Evolutionary conservation across 139 green algal species (phyloP).

Genomic region (Chlamydomonas schloesseri): DNA sequence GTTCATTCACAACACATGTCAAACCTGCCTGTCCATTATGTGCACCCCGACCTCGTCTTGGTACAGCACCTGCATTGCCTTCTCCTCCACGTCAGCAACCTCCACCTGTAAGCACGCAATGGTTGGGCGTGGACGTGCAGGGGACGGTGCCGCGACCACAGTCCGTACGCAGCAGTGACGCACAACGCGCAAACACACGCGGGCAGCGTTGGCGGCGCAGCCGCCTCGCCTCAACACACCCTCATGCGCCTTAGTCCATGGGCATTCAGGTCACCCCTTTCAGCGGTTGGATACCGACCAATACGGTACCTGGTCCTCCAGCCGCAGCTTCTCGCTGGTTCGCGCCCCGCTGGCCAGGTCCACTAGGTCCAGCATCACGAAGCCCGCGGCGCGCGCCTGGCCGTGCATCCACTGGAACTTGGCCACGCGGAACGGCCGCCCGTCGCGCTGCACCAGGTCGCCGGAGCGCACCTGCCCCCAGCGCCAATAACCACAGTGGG

Average conservation of each 20-base stretch:
- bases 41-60: conserved; percentile 39
- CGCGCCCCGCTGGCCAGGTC: conserved; percentile 19
- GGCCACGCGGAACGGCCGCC: conserved; percentile 9
- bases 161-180: no score
- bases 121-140: no score
- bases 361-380: conserved; percentile 22
- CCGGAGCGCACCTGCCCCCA: conserved; percentile 19
- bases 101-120: conserved; percentile 11
- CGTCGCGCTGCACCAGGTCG: conserved; percentile 35
- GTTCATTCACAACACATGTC: no score
- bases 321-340: conserved; percentile 4
- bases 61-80: conserved; percentile 40
- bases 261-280: no score
- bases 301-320: conserved; percentile 26
- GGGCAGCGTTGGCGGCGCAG: no score
- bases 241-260: no score
- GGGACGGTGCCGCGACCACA: no score
- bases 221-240: no score
- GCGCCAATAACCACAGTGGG: no score
- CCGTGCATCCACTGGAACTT: conserved; percentile 33
- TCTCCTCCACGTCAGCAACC: conserved; percentile 18
- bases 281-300: no score
- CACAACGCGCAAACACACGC: no score
- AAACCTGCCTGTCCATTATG: conserved; percentile 42
- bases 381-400: conserved; percentile 24